phyloP scores from a whole-genome alignment of 352 stramenopile species.

The Phytophthora sp. region DNA sequence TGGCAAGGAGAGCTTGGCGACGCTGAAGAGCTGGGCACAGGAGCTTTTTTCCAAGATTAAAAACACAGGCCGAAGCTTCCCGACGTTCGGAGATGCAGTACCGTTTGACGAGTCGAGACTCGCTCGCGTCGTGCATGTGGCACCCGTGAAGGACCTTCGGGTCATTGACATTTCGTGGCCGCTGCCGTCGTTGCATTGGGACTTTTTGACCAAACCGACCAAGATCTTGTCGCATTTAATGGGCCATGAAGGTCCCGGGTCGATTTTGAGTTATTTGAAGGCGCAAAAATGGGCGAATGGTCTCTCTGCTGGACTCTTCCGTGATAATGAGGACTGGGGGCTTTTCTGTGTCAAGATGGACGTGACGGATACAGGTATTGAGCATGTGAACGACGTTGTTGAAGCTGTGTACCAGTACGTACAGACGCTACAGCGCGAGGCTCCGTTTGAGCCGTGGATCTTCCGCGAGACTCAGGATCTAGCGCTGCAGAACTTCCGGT shows the following conservation, averaged over 20 bases:
- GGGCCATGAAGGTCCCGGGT: constrained; percentile 94
- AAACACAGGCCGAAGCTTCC: constrained; percentile 63
- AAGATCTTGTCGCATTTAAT: constrained; percentile 93
- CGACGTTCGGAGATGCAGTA: constrained; percentile 57
- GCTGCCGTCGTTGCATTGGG: constrained; percentile 57
- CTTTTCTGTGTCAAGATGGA: constrained; percentile 77
- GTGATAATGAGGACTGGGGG: constrained; percentile 75
- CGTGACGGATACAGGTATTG: constrained; percentile 67
- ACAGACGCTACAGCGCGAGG: constrained; percentile 47
- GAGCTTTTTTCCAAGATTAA: constrained; percentile 85
- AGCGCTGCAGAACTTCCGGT: constrained; percentile 64
- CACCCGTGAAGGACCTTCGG: constrained; percentile 70
- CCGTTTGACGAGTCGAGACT: constrained; percentile 61
- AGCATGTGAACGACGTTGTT: constrained; percentile 67
- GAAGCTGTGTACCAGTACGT: constrained; percentile 73
- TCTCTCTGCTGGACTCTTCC: constrained; percentile 62
- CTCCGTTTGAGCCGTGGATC: constrained; percentile 64
- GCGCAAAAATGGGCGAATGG: constrained; percentile 76
- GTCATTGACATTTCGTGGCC: constrained; percentile 81
- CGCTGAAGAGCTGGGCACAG: constrained; percentile 76
- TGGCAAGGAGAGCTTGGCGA: constrained; percentile 87
- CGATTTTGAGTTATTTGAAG: constrained; percentile 94
- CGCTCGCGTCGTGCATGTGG: constrained; percentile 56
- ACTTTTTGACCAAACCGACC: constrained; percentile 72
- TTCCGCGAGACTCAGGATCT: constrained; percentile 73